Evolutionary conservation across 306 rosid species (phyloP), one percentile per base, ranked within the genome.

Genomic region (Vigna angularis): DNA sequence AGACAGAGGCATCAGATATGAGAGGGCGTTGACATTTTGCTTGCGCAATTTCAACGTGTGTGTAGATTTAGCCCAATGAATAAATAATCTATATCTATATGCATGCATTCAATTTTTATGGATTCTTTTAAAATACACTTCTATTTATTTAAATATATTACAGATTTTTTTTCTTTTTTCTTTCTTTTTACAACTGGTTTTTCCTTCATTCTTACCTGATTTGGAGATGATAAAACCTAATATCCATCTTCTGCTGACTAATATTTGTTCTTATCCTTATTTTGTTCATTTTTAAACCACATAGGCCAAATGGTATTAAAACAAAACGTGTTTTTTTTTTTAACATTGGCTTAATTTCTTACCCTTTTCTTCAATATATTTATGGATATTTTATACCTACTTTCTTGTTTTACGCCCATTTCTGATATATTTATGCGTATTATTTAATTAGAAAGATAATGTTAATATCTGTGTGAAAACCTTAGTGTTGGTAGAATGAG

Each of bases 11-110:
- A 44, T 62, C 45, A 62, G 68, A 62, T 62, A 62, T 64, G 45
- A 52, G 73, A 62, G 7, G 71, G 87, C 82, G 89, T 89, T 89
- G 90, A 86, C 90, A 59, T 66, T 71, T 66, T 32, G 32, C 22
- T 20, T 10, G 0, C 16, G 45, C 73, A 47, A 67, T 67, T 45
- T 67, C 56, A 67, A 67, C 38, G 22, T 67, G 56, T 30, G 56
- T 0, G 32, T 67, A 24, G 17, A 44, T 66, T 20, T 9, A 44
- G 26, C 51, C 71, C 32, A 18, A 1, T 6, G 18, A 66, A 20
- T 18, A 40, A 13, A 20, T 28, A 28, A 59, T 30, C 18, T 13
- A 59, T 6, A 2, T 59, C 18, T 13, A 59, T 14, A 2, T 59
- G 3, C 40, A 58, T 26, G 40, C 38, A 13, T 26, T 58, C 6